Percentiles rank a stretch among this genome's conserved stretches.
phyloP scores from a whole-genome alignment of 2,329 filamentous ascomycete genomes.

The Sordariomycetes sp. region DNA sequence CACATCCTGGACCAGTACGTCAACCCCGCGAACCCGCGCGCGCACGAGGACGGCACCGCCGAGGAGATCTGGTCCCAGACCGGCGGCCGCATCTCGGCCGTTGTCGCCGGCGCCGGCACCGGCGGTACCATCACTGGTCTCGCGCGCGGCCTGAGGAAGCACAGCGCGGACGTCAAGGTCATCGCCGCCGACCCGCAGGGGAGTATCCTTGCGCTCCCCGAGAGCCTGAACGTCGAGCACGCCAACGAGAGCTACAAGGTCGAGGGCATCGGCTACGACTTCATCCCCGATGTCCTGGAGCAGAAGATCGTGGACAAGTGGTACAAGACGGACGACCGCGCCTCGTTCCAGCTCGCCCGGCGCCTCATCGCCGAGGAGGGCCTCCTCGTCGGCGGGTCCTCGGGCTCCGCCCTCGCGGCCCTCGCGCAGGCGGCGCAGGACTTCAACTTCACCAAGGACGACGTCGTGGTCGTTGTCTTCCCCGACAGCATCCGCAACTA shows the following conservation, averaged over 20 bases:
- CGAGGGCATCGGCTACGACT: constrained; percentile 97
- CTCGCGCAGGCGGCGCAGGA: constrained; percentile 67
- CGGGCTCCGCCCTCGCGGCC: constrained; percentile 81
- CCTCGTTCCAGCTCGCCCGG: constrained; percentile 84
- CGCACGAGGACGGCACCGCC: constrained; percentile 87
- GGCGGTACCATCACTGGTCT: constrained; percentile 92
- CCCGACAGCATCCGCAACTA: constrained; percentile 97
- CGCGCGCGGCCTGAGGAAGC: constrained; percentile 72
- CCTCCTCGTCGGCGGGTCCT: constrained; percentile 83
- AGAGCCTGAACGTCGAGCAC: constrained; percentile 64
- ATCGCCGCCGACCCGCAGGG: constrained; percentile 88
- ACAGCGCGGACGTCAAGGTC: constrained; percentile 74
- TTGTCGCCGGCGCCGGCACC: constrained; percentile 88
- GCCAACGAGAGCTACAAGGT: constrained; percentile 88
- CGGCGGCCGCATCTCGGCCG: constrained; percentile 62
- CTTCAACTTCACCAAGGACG: constrained; percentile 62
- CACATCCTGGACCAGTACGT: constrained; percentile 96
- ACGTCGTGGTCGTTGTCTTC: constrained; percentile 80
- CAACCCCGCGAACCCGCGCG: constrained; percentile 81
- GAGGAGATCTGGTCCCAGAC: constrained; percentile 96
- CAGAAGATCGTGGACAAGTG: constrained; percentile 73
- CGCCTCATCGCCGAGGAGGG: constrained; percentile 89
- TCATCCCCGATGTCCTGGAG: constrained; percentile 87
- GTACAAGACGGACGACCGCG: constrained; percentile 95
- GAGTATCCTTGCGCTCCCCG: constrained; percentile 77